Percentiles rank a stretch among this genome's conserved stretches.
Conservation (phyloP, 2,329 filamentous ascomycete species). For the Calonectria henricotiae region DNA sequence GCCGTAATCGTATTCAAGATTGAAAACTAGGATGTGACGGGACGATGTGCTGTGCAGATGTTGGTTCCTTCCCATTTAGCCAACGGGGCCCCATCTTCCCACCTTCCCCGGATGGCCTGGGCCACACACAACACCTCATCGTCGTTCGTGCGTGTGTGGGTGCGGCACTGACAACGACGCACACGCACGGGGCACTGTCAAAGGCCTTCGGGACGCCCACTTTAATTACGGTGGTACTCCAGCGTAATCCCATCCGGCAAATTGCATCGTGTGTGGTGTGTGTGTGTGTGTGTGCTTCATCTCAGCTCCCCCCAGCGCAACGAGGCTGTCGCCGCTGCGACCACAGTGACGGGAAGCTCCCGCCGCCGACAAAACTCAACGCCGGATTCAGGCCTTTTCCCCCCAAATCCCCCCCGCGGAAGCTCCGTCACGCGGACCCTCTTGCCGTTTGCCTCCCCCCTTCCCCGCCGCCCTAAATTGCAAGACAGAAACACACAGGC, state of each 20-base stretch:
- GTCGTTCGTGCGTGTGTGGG: background rate
- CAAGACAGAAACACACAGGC: background rate
- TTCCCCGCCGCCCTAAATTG: background rate
- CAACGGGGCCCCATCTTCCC: slow-evolving; percentile 6
- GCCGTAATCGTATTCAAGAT: slow-evolving; percentile 33
- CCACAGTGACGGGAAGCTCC: slow-evolving; percentile 9
- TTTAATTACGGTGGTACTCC: slow-evolving; percentile 20
- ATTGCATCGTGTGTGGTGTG: slow-evolving; percentile 5
- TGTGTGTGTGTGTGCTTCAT: background rate
- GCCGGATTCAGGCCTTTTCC: slow-evolving; percentile 29
- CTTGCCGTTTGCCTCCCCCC: background rate
- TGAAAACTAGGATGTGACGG: slow-evolving; percentile 16
- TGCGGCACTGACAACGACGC: background rate
- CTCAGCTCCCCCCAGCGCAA: background rate
- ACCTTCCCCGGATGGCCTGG: slow-evolving; percentile 10
- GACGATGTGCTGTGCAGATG: background rate
- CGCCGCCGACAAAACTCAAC: slow-evolving; percentile 25
- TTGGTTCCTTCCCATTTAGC: slow-evolving; percentile 23
- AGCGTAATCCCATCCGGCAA: slow-evolving; percentile 15
- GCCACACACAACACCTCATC: slow-evolving; percentile 1
- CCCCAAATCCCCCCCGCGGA: slow-evolving; percentile 2
- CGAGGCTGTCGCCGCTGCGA: slow-evolving; percentile 1
- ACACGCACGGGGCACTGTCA: background rate
- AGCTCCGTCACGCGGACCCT: slow-evolving; percentile 21
- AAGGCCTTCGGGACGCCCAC: background rate